Conservation (phyloP, 331 rosid genomes). For the Saraca asoca region DNA sequence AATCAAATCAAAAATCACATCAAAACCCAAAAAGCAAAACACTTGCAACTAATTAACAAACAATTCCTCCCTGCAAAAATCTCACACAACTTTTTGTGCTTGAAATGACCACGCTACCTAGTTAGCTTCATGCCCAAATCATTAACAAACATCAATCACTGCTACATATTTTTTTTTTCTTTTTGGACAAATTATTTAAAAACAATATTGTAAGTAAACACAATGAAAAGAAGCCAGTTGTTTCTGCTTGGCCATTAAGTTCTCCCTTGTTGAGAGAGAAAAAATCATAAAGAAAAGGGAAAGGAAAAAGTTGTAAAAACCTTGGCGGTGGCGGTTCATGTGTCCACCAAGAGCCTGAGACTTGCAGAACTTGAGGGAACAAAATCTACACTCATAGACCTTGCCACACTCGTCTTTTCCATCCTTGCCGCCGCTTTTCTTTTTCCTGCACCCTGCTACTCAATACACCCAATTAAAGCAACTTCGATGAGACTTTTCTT, state of each 20-base stretch:
- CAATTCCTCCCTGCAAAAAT: constrained; percentile 26
- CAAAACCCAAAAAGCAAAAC: constrained; percentile 16
- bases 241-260: too few relatives aligned
- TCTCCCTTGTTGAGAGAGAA: background rate
- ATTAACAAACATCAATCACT: constrained; percentile 39
- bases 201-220: too few relatives aligned
- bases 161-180: background rate
- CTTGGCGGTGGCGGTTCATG: constrained; percentile 99
- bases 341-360: constrained; percentile 99
- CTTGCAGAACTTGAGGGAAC: constrained; percentile 99
- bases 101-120: constrained; percentile 62
- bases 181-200: background rate
- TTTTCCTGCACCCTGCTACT: constrained; percentile 70
- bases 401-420: constrained; percentile 83
- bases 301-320: constrained; percentile 33
- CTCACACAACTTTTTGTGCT: constrained; percentile 20
- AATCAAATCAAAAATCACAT: constrained; percentile 37
- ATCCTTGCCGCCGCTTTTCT: constrained; percentile 80
- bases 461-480: constrained; percentile 43
- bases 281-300: background rate
- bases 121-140: constrained; percentile 29
- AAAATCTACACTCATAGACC: constrained; percentile 97
- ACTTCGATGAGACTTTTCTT: constrained; percentile 44
- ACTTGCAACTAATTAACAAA: background rate
- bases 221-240: too few relatives aligned